These are phyloP conservation scores for Fusarium annulatum DNA, from an alignment of 2,329 filamentous ascomycete genomes.

Conservation along the genomic window DNA sequence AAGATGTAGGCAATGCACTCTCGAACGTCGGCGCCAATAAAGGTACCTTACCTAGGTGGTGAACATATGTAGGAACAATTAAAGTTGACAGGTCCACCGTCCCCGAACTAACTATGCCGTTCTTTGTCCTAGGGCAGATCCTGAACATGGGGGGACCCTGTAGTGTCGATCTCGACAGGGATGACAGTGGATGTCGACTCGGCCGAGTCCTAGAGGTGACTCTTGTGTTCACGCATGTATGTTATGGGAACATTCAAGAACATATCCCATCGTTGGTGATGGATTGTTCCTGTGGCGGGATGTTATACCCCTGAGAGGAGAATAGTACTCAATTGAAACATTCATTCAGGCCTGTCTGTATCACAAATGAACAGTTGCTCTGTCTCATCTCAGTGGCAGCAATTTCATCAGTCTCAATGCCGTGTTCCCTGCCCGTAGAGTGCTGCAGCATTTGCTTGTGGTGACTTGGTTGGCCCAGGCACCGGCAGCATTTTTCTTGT, in stretches of 20 bases:
- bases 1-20: neutral
- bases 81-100: neutral
- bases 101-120: neutral
- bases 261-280: neutral
- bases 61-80: neutral
- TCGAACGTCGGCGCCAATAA: neutral
- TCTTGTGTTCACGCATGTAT: neutral
- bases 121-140: neutral
- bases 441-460: neutral
- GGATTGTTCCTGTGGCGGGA: neutral
- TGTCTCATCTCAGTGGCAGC: neutral
- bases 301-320: neutral
- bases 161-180: constrained; percentile 6
- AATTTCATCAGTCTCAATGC: neutral
- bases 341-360: neutral
- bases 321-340: neutral
- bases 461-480: neutral
- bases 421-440: no score
- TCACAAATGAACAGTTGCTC: neutral
- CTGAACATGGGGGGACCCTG: neutral
- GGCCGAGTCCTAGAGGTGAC: neutral
- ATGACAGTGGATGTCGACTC: neutral
- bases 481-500: neutral
- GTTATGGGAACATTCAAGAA: neutral
- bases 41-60: neutral